These are phyloP conservation scores for Rubus idaeus DNA, from an alignment of 306 rosid genomes.

Conservation along the genomic window DNA sequence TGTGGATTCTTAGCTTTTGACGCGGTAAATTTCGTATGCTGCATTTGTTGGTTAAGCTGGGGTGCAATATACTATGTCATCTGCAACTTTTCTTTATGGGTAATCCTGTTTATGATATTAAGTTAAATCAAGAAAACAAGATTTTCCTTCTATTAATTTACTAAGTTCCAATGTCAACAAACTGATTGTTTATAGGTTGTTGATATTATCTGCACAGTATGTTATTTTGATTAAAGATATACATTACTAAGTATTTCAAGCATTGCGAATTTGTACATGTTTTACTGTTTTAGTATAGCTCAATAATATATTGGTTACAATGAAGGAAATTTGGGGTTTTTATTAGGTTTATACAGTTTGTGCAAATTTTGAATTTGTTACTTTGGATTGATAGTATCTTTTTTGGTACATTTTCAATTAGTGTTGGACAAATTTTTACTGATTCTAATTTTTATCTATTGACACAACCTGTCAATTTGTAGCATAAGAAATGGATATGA, in stretches of 20 bases:
- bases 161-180: background rate
- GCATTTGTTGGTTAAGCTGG: background rate
- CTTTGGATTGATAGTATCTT: background rate
- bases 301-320: too few species aligned
- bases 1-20: background rate
- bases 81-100: background rate
- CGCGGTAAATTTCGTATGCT: background rate
- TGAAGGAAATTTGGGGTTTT: too few species aligned
- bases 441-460: background rate
- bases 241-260: background rate
- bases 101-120: background rate
- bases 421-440: background rate
- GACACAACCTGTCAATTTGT: background rate
- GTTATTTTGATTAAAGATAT: background rate
- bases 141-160: background rate
- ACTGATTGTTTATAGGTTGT: background rate
- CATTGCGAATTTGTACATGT: background rate
- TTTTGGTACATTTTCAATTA: background rate
- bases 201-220: background rate
- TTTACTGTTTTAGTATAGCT: too few species aligned
- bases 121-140: background rate
- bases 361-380: background rate
- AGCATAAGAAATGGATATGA: slow-evolving; percentile 44
- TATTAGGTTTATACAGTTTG: background rate
- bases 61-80: background rate